Evolutionary conservation across 2,329 filamentous ascomycete species (phyloP).

Genomic region (Arthrobotrys entomopaga): DNA sequence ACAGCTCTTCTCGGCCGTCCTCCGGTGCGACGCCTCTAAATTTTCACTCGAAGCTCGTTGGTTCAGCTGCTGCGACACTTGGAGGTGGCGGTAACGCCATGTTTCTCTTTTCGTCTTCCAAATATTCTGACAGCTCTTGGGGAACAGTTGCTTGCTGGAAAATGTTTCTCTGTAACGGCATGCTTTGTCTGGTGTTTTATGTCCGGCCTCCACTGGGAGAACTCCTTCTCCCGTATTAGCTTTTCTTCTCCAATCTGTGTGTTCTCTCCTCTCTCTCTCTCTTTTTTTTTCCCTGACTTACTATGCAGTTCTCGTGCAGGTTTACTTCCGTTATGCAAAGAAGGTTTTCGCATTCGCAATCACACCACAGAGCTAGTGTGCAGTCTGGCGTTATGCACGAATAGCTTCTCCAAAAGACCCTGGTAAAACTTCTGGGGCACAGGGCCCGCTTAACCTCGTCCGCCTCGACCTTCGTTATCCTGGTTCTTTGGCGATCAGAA

Average conservation of each 20-base stretch:
- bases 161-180: constrained; percentile 30
- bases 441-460: constrained; percentile 26
- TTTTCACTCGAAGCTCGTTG: constrained; percentile 52
- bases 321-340: constrained; percentile 48
- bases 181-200: constrained; percentile 50
- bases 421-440: constrained; percentile 14
- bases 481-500: constrained; percentile 33
- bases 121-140: constrained; percentile 50
- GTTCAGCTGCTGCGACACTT: constrained; percentile 48
- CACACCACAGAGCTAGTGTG: constrained; percentile 33
- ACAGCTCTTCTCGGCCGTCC: constrained; percentile 36
- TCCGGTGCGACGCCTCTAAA: constrained; percentile 27
- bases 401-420: constrained; percentile 25
- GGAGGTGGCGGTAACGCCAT: constrained; percentile 53
- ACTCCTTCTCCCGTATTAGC: constrained; percentile 27
- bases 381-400: constrained; percentile 18
- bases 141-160: constrained; percentile 12
- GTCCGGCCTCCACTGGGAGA: constrained; percentile 36
- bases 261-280: constrained; percentile 8
- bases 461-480: constrained; percentile 39
- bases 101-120: constrained; percentile 52
- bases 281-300: constrained; percentile 9
- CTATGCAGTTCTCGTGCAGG: constrained; percentile 28
- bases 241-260: constrained; percentile 9
- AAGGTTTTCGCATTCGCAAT: constrained; percentile 49